Evolutionary conservation across 768 basidiomycete species (phyloP).

Genomic region (Panus rudis): DNA sequence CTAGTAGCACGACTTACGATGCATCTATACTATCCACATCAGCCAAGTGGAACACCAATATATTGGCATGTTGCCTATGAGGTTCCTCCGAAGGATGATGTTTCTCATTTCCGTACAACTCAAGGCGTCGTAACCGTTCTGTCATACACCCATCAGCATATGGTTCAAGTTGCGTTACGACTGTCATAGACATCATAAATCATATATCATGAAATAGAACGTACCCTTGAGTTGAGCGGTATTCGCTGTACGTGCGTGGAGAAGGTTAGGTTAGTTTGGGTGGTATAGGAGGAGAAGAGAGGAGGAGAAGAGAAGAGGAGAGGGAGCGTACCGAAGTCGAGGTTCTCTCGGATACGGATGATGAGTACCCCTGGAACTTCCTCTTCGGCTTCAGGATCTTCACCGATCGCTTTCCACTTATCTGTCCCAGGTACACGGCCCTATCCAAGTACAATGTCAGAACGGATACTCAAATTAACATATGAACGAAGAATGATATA

Average conservation of each 20-base stretch:
- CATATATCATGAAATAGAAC: slow-evolving; percentile 3
- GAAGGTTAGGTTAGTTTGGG: too few relatives aligned
- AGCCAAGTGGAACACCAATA: slow-evolving; percentile 87
- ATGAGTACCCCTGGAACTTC: slow-evolving; percentile 78
- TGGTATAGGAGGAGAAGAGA: too few relatives aligned
- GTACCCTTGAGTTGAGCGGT: slow-evolving; percentile 89
- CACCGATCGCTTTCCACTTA: slow-evolving; percentile 84
- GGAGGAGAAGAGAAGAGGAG: not conserved
- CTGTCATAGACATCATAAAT: slow-evolving; percentile 8
- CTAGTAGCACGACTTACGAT: slow-evolving; percentile 56
- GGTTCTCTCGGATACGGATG: slow-evolving; percentile 79
- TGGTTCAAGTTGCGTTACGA: not conserved
- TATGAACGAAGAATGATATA: not conserved
- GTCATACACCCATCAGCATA: slow-evolving; percentile 1
- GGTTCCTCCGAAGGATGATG: slow-evolving; percentile 90
- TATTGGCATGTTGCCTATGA: slow-evolving; percentile 61
- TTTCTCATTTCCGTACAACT: slow-evolving; percentile 75
- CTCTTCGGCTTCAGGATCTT: slow-evolving; percentile 80
- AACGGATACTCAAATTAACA: not conserved
- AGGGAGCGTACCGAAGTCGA: slow-evolving; percentile 72
- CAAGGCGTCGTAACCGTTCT: slow-evolving; percentile 80
- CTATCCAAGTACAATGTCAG: slow-evolving; percentile 32
- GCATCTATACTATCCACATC: slow-evolving; percentile 91
- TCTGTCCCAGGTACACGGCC: slow-evolving; percentile 86
- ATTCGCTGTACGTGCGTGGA: slow-evolving; percentile 78